Evolutionary conservation across 139 green algal genomes (phyloP).

Genomic region (Coelastrella sp.): DNA sequence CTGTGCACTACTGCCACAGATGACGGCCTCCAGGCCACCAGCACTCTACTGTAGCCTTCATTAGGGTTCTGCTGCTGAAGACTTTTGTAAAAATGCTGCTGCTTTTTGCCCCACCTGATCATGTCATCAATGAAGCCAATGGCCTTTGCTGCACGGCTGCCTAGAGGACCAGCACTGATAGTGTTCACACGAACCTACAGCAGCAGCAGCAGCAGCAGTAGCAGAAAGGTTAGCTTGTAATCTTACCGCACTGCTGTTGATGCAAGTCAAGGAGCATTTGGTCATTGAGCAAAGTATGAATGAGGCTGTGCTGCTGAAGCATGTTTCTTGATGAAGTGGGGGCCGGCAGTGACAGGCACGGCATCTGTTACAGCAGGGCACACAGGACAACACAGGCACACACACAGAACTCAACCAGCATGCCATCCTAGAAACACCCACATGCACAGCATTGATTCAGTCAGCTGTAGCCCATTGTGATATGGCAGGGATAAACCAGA

Average conservation of each 20-base stretch:
- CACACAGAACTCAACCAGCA: too few relatives aligned
- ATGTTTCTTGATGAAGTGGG: background rate
- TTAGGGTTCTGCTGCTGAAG: background rate
- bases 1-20: conserved; percentile 11
- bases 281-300: too few relatives aligned
- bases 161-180: conserved; percentile 89
- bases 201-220: background rate
- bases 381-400: too few relatives aligned
- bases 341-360: too few relatives aligned
- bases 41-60: too few relatives aligned
- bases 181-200: conserved; percentile 84
- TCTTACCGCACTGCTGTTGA: conserved; percentile 10
- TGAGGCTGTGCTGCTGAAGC: background rate
- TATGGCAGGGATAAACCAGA: too few relatives aligned
- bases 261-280: background rate
- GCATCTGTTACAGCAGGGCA: too few relatives aligned
- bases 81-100: background rate
- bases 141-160: conserved; percentile 94
- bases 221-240: background rate
- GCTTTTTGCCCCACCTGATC: conserved; percentile 75
- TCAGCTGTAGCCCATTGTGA: too few relatives aligned
- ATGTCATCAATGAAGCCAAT: conserved; percentile 99
- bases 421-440: too few relatives aligned
- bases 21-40: too few relatives aligned
- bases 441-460: too few relatives aligned